A percentile compares a stretch with the other conserved stretches of the same genome.
Evolutionary conservation across 805 yeast species (phyloP).

Genomic region (Hanseniaspora mollemarum): DNA sequence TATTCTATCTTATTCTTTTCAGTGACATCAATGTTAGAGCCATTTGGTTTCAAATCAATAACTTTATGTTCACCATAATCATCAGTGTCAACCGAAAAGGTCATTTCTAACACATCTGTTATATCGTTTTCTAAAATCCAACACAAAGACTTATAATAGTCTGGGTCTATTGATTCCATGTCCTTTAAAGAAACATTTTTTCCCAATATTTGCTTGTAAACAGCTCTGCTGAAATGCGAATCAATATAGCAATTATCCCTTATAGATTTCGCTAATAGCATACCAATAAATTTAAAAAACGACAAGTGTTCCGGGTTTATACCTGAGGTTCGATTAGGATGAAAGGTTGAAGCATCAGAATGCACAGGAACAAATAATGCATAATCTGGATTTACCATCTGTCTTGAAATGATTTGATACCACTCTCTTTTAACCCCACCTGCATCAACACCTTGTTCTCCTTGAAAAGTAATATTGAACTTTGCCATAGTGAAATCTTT

Average conservation of each 20-base stretch:
- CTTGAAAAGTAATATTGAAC: conserved; percentile 71
- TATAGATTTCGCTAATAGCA: conserved; percentile 88
- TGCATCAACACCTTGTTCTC: conserved; percentile 94
- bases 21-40: conserved; percentile 73
- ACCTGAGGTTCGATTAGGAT: conserved; percentile 85
- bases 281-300: conserved; percentile 87
- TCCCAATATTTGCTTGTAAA: conserved; percentile 76
- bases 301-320: conserved; percentile 87
- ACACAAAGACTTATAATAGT: conserved; percentile 77
- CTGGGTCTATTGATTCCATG: conserved; percentile 86
- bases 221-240: conserved; percentile 90
- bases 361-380: conserved; percentile 86
- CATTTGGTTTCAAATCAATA: conserved; percentile 72
- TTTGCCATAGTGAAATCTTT: conserved; percentile 63
- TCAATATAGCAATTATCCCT: conserved; percentile 76
- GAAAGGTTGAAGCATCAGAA: conserved; percentile 74
- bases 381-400: conserved; percentile 92
- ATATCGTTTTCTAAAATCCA: conserved; percentile 98
- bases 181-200: conserved; percentile 76
- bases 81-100: conserved; percentile 84
- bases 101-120: conserved; percentile 88
- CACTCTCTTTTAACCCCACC: conserved; percentile 97
- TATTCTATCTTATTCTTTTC: conserved; percentile 86
- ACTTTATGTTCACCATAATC: conserved; percentile 83
- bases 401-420: conserved; percentile 88